Base-by-base conservation (phyloP, 169 alveolate genomes). In the Cryptosporidium sp. region DNA sequence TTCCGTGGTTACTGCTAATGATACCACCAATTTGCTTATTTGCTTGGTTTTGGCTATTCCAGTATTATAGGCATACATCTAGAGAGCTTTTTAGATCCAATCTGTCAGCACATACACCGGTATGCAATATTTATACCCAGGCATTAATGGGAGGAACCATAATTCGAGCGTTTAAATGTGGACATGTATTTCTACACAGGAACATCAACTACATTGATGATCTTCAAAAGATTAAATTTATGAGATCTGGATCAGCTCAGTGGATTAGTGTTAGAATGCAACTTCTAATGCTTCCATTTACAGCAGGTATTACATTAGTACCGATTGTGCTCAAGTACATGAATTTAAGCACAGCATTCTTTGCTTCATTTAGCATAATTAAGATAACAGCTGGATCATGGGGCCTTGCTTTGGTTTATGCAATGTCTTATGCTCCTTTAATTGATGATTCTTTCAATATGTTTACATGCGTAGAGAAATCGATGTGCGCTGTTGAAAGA, bases 71-170 rank as follows among this genome's bases (percentile, higher is more conserved):
- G 1, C 70, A 69, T 35, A 65, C 92, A 23, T 75, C 93, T 39
- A 92, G 92, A 31, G 94, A 92, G 84, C 86, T 93, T 0, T 93
- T 91, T 39, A 55, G 93, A 67, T 92, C 93, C 31, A 86, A 67
- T 51, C 70, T 92, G 26, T 37, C 93, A 12, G 74, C 92, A 0
- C 92, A 89, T 51, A 67, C 94, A 7, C 94, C 94, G 0, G 62
- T 92, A n/a, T 92, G 94, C 29, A 71, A 85, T 35, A 92, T 92
- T 3, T 92, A 89, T 61, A 92, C 93, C 35, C 91, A 92, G 31
- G 92, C 94, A 16, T 58, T 92, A 43, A 26, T 84, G 70, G 94
- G 94, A 18, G 92, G 92, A 3, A 67, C 86, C 33, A 59, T 89
- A 3, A 92, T 92, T 7, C 74, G 92, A 45, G 62, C 92, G 18